A percentile compares a stretch with the other conserved stretches of the same genome.
Evolutionary conservation across 305 asterid species (phyloP).

Genomic region (Fraxinus velutina): DNA sequence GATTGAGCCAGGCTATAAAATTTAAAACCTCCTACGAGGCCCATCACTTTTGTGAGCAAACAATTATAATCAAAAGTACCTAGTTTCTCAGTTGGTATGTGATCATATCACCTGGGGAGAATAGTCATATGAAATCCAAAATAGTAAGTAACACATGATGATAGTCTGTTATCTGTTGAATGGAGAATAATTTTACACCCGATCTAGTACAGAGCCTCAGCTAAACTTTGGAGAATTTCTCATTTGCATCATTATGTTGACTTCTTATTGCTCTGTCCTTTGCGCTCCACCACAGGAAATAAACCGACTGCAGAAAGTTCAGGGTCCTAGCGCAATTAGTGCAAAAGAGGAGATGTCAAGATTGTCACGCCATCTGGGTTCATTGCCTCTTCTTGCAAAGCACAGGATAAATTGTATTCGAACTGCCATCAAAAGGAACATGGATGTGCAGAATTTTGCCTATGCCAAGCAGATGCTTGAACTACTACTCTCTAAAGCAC

Average conservation of each 20-base stretch:
- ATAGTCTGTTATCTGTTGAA: not conserved
- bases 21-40: not conserved
- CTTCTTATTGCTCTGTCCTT: not conserved
- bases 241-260: not conserved
- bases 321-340: conserved; percentile 94
- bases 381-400: conserved; percentile 90
- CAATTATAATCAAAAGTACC: not conserved
- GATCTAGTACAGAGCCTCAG: not conserved
- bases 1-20: not conserved
- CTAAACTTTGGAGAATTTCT: not conserved
- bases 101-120: not conserved
- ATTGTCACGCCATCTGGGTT: conserved; percentile 91
- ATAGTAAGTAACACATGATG: not conserved
- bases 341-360: conserved; percentile 99
- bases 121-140: not conserved
- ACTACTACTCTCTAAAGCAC: conserved; percentile 86
- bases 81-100: not conserved
- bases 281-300: conserved; percentile 60
- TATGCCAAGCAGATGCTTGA: conserved; percentile 98
- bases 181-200: not conserved
- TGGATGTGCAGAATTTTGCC: conserved; percentile 94
- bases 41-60: not conserved
- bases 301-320: conserved; percentile 81
- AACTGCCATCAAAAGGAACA: conserved; percentile 92
- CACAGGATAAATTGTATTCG: conserved; percentile 93